These are phyloP conservation scores for Blastomyces parvus DNA, from an alignment of 2,329 filamentous ascomycete genomes.

Conservation along the genomic window DNA sequence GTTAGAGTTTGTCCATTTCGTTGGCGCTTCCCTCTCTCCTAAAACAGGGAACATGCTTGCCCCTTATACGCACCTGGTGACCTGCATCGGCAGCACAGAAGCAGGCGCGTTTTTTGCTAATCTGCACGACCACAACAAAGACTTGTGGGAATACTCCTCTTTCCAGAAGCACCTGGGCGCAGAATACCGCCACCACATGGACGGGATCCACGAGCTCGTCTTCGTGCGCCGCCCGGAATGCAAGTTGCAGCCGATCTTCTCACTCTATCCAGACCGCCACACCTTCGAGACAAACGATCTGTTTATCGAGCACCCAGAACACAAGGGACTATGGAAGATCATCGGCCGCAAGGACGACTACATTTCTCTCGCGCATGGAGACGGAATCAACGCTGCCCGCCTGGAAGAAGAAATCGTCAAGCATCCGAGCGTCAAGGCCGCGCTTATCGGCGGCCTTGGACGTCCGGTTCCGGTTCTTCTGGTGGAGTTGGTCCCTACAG, in stretches of 20 bases:
- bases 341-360: slow-evolving; percentile 14
- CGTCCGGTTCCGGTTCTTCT: not conserved
- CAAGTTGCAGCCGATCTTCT: slow-evolving; percentile 15
- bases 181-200: not conserved
- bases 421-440: not conserved
- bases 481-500: not conserved
- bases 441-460: not conserved
- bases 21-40: not conserved
- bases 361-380: not conserved
- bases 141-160: not conserved
- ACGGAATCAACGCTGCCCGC: not conserved
- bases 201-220: not conserved
- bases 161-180: not conserved
- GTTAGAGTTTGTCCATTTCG: not conserved
- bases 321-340: slow-evolving; percentile 20
- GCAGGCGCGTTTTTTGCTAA: not conserved
- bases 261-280: slow-evolving; percentile 15
- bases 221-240: not conserved
- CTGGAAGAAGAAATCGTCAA: not conserved
- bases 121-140: not conserved
- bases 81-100: not conserved
- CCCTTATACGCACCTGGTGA: not conserved
- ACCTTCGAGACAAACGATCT: slow-evolving; percentile 21
- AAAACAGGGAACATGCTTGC: not conserved
- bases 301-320: slow-evolving; percentile 19